Evolutionary conservation across 1,139 yeast genomes (phyloP), one percentile per base, ranked within the genome.

Genomic region (Pichia sp.): DNA sequence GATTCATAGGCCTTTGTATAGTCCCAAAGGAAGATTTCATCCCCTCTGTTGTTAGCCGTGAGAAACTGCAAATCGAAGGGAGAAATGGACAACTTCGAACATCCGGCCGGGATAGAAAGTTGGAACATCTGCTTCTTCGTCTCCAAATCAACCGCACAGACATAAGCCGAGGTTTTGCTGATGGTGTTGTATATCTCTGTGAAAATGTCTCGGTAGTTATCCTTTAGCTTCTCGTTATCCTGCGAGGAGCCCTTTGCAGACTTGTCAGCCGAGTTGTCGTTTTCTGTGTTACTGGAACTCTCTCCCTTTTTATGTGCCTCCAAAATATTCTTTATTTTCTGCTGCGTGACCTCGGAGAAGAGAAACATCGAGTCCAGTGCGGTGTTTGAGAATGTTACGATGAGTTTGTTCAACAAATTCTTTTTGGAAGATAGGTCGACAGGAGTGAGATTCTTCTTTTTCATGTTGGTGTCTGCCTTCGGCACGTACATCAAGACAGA

Each of bases 11-110:
- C 69, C 56, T 77, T 75, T 47, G 84, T 75, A 54, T 80, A 73
- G 63, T 85, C 92, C 86, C 89, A 85, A 60, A 84, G 73, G 62
- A 75, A 83, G 12, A 85, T 71, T 50, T 75, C 76, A 64, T 85
- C 91, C 2, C 92, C 92, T 54, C 87, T 73, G 20, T 69, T 64
- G 24, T 80, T 78, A 4, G 79, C 77, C n/a, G 85, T 80, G 0
- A 84, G 79, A 52, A 85, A 66, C 40, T 80, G 79, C 42, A 82
- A 67, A 63, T 85, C 89, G 65, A 77, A 81, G 0, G 88, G 87
- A 0, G 87, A 83, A 7, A 85, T 65, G 1, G 87, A 81, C 1
- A 85, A 66, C 31, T 75, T 71, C 0, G 90, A 83, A 17, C 85
- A 75, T 0, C 89, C 90, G 29, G 81, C 83, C 0, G 86, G 75